Base-by-base conservation (phyloP, 2,329 filamentous ascomycete genomes). In the Salinomyces thailandicus region DNA sequence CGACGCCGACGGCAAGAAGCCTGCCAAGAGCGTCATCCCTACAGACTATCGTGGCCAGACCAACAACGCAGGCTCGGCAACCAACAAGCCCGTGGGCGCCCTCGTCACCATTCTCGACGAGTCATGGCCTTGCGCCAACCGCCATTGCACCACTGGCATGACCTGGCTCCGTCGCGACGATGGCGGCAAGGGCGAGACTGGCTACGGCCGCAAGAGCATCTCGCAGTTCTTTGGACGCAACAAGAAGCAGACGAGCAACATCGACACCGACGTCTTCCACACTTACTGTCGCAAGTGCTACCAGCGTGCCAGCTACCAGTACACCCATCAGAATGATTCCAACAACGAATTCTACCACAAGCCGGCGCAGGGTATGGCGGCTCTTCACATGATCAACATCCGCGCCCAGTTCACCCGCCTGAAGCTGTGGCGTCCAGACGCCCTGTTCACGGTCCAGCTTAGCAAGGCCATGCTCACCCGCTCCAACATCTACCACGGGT, bases 281-380 rank as follows among this genome's bases (percentile, higher is more conserved):
- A 75, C 80, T 50, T 80, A 75, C 54, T 91, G 85, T 57, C 75
- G 84, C 22, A 87, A 87, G 54, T 81, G 87, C 52, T 91, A 91
- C 55, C 85, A 91, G 59, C 75, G 83, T 5, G 36, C 31, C 14
- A 43, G 40, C 18, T 58, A 57, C 40, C 18, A 27, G 14, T 36
- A 16, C 16, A 33, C 13, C 4, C 18, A 17, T 13, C 9, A 29
- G 38, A 43, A 39, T 14, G 41, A 42, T 18, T 24, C 16, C 27
- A n/a, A 8, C 17, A 22, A 16, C 12, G 22, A 9, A 9, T 17
- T 12, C 20, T 13, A 17, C 20, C 12, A 14, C 18, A 13, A 14
- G 3, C 20, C n/a, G 8, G 12, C 12, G 16, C 45, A 48, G 19
- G 38, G 19, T n/a, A 33, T 28, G 12, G 36, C 34, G 32, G 17